These are phyloP conservation scores for Diaporthe citriasiana DNA, from an alignment of 2,329 filamentous ascomycete species.

Conservation along the genomic window DNA sequence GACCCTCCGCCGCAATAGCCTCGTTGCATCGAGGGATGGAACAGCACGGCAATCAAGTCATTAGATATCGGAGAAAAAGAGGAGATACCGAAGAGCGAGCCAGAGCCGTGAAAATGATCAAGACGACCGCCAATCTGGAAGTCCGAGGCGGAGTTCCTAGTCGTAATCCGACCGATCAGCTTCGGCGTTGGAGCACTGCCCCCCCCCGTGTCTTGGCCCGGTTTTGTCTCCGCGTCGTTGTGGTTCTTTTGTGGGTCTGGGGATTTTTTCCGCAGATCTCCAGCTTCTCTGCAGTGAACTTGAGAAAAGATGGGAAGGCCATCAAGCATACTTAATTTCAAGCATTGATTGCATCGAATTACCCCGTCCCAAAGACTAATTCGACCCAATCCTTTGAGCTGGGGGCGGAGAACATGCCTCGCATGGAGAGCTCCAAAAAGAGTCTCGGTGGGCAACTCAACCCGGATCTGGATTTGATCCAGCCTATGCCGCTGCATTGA, in stretches of 20 bases:
- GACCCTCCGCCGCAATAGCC: slow-evolving; percentile 3
- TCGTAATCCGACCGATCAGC: slow-evolving; percentile 9
- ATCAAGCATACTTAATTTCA: background rate
- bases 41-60: background rate
- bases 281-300: background rate
- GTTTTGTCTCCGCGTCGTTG: slow-evolving; percentile 25
- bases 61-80: background rate
- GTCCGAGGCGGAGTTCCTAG: background rate
- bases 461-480: background rate
- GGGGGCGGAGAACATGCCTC: background rate
- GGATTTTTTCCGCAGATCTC: background rate
- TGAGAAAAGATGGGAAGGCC: background rate
- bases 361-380: background rate
- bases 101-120: background rate
- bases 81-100: slow-evolving; percentile 12
- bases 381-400: background rate
- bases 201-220: slow-evolving; percentile 11
- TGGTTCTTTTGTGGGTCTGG: slow-evolving; percentile 1
- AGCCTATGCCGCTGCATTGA: background rate
- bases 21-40: background rate
- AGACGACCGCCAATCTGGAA: background rate
- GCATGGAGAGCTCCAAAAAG: background rate
- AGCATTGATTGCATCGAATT: background rate
- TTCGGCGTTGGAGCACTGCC: slow-evolving; percentile 19
- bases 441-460: background rate